Evolutionary conservation across 345 rosid genomes (phyloP), one percentile per base, ranked within the genome.

Genomic region (Eucalyptus leucophloia): DNA sequence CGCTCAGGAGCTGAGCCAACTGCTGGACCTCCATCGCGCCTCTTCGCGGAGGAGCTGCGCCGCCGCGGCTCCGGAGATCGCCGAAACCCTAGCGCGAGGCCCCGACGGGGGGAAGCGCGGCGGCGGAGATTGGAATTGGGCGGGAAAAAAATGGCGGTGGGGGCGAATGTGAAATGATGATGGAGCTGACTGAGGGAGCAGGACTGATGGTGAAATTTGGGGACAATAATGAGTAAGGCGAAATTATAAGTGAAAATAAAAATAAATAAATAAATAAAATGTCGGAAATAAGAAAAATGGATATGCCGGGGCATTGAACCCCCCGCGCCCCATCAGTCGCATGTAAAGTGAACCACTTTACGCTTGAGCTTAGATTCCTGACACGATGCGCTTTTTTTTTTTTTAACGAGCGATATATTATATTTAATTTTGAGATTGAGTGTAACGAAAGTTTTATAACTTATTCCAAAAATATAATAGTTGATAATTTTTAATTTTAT

Each of bases 1-100:
- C 96, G 90, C 92, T 91, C 86, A 97, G 94, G 44, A 95, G 92
- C 89, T 91, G 92, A 89, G 94, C 94, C 49, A 97, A 88, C 87
- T 91, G 93, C 87, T 86, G 60, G 18, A 89, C 88, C 93, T 93
- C 95, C 97, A 93, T 92, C 30, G 85, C 85, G 30, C 28, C 82
- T 15, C 72, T 15, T n/a, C 72, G 18, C 17, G 45, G 45, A 34
- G 82, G 82, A 72, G 45, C 28, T 37, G 17, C 85, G 47, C 21
- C 85, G 16, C 18, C 17, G 47, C 47, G 16, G 47, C 47, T 72
- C 82, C 15, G 47, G 28, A 0, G 47, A 44, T 77, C 9, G 85
- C 45, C 85, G 85, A 77, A 77, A 77, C 85, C 85, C 85, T 77
- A 77, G 85, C 47, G 34, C 7, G 47, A 77, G 85, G 85, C 13